Evolutionary conservation across 306 rosid species (phyloP).

Genomic region (Herpetospermum pedunculosum): DNA sequence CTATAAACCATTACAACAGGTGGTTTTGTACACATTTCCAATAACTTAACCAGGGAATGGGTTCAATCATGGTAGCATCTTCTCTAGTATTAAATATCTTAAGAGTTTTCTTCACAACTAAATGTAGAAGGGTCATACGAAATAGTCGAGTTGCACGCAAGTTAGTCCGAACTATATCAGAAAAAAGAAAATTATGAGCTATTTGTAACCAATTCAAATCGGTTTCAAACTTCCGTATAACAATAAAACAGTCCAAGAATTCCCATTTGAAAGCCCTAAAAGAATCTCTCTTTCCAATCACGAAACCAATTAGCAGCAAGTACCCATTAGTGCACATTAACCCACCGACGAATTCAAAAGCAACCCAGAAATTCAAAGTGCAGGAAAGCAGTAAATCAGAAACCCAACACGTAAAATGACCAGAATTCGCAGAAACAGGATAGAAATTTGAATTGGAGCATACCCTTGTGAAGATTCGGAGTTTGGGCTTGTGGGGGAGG

Average conservation of each 20-base stretch:
- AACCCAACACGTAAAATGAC: not conserved
- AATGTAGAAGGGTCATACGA: no score
- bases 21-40: not conserved
- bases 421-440: not conserved
- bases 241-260: not conserved
- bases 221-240: not conserved
- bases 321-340: not conserved
- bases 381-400: not conserved
- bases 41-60: not conserved
- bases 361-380: not conserved
- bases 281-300: not conserved
- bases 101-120: no score
- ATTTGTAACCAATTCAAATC: not conserved
- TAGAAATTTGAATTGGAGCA: not conserved
- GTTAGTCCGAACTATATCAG: no score
- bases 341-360: not conserved
- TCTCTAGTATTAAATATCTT: no score
- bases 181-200: no score
- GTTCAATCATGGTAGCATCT: no score
- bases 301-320: not conserved
- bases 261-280: not conserved
- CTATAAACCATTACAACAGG: not conserved
- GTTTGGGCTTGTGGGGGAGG: constrained; percentile 33
- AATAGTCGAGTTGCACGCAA: no score
- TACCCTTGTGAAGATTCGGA: constrained; percentile 45